These are phyloP conservation scores for Didymella segeticola DNA, from an alignment of 2,329 filamentous ascomycete genomes.

Conservation along the genomic window DNA sequence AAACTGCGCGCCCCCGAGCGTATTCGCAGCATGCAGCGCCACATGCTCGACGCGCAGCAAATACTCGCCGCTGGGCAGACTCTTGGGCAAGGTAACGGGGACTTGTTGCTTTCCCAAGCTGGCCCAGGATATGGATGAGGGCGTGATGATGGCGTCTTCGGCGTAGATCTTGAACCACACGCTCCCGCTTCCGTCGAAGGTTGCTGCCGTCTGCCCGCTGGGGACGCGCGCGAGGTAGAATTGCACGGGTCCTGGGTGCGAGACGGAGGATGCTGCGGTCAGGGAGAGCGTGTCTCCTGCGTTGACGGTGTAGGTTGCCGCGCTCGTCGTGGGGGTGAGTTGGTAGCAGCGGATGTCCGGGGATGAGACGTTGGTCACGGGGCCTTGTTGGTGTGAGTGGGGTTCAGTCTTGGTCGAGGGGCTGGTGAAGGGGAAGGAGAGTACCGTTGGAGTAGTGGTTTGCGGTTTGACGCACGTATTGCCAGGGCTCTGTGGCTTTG, in stretches of 20 bases:
- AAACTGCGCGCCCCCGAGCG: conserved; percentile 50
- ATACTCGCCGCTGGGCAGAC: conserved; percentile 53
- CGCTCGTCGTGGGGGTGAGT: conserved; percentile 27
- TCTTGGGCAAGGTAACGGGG: conserved; percentile 50
- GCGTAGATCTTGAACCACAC: conserved; percentile 48
- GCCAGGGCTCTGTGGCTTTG: conserved; percentile 35
- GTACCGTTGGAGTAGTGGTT: conserved; percentile 47
- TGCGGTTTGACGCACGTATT: conserved; percentile 41
- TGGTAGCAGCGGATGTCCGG: conserved; percentile 41
- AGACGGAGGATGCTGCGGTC: conserved; percentile 33
- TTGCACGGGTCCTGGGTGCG: conserved; percentile 44
- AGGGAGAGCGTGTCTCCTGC: conserved; percentile 44
- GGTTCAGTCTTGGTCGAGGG: background rate
- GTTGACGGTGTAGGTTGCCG: conserved; percentile 17
- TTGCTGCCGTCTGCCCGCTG: conserved; percentile 35
- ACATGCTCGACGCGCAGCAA: conserved; percentile 57
- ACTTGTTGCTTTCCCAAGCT: conserved; percentile 12
- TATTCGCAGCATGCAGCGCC: conserved; percentile 50
- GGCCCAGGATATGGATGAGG: conserved; percentile 1
- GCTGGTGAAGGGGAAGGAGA: background rate
- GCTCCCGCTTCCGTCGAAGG: conserved; percentile 41
- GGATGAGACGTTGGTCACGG: conserved; percentile 30
- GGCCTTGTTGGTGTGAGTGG: conserved; percentile 5
- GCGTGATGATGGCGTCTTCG: conserved; percentile 19
- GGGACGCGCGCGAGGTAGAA: conserved; percentile 51